Evolutionary conservation across 228 moss, liverwort and hornwort species (phyloP).

Genomic region (Sphagnum magellanicum): DNA sequence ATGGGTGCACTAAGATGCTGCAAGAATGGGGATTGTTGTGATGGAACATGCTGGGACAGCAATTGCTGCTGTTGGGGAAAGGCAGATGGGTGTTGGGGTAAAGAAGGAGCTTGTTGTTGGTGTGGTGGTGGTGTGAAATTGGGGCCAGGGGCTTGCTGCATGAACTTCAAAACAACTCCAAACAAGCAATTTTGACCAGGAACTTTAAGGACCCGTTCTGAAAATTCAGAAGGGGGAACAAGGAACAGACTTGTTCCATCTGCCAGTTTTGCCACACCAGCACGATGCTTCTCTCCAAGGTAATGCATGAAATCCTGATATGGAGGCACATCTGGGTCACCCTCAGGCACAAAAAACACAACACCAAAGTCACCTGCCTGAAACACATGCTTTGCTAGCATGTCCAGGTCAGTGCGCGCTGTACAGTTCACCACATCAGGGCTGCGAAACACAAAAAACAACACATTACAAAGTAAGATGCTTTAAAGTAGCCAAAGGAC

Average conservation of each 20-base stretch:
- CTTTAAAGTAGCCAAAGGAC: not conserved
- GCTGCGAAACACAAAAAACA: constrained; percentile 30
- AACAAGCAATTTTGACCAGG: constrained; percentile 96
- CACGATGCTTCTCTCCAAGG: constrained; percentile 93
- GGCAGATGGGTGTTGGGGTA: constrained; percentile 28
- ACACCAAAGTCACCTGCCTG: constrained; percentile 98
- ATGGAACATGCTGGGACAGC: constrained; percentile 45
- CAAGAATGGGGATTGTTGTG: constrained; percentile 32
- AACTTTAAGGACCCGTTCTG: constrained; percentile 94
- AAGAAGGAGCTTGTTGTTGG: constrained; percentile 33
- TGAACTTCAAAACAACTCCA: constrained; percentile 84
- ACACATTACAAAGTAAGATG: not conserved
- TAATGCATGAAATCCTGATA: constrained; percentile 99
- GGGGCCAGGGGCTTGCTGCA: constrained; percentile 34
- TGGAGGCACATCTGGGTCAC: constrained; percentile 94
- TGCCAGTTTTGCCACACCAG: constrained; percentile 90
- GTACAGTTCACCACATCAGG: constrained; percentile 98
- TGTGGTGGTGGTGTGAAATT: constrained; percentile 39
- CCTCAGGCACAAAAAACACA: constrained; percentile 95
- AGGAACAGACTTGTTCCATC: constrained; percentile 97
- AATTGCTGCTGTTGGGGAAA: constrained; percentile 48
- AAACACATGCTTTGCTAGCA: constrained; percentile 97
- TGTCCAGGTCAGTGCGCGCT: constrained; percentile 94
- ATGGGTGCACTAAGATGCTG: constrained; percentile 32
- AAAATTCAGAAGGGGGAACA: constrained; percentile 96